Conservation (phyloP, 2,329 filamentous ascomycete species). For the Reticulascus tulasneorum region DNA sequence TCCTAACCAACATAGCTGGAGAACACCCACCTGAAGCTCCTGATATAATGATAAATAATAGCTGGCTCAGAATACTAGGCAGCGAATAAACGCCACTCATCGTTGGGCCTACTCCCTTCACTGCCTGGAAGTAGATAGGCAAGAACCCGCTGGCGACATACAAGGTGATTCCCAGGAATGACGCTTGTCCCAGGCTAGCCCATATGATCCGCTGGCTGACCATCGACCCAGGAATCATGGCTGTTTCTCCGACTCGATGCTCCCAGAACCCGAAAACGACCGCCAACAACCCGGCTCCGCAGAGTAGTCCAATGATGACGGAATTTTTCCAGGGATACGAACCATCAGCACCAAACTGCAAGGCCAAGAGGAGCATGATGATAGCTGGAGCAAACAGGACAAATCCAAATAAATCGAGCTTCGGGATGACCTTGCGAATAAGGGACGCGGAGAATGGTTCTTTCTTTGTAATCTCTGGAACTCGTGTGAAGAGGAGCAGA, state of each 20-base stretch:
- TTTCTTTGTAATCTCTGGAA: conserved; percentile 36
- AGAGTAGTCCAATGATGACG: conserved; percentile 33
- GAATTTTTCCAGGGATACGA: conserved; percentile 29
- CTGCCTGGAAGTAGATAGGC: conserved; percentile 19
- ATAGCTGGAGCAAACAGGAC: conserved; percentile 23
- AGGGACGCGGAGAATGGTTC: conserved; percentile 19
- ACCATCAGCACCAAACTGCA: conserved; percentile 42
- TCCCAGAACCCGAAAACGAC: conserved; percentile 28
- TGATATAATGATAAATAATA: conserved; percentile 7
- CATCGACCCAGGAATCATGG: conserved; percentile 26
- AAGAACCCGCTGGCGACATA: conserved; percentile 13
- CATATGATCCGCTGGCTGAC: conserved; percentile 8
- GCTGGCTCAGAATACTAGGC: conserved; percentile 8
- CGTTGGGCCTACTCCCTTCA: conserved; percentile 14
- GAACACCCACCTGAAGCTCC: conserved; percentile 7
- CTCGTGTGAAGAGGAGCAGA: conserved; percentile 25
- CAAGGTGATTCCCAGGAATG: conserved; percentile 2
- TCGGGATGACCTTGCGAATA: conserved; percentile 5
- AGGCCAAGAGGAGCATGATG: conserved; percentile 40
- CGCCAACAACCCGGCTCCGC: conserved; percentile 22
- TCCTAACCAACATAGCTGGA: neutral
- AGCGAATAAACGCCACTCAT: conserved; percentile 18
- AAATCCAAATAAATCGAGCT: conserved; percentile 23
- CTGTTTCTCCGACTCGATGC: conserved; percentile 29
- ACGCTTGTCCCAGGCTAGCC: conserved; percentile 9